phyloP scores from a whole-genome alignment of 257 asterid species.

The Lavandula angustifolia region DNA sequence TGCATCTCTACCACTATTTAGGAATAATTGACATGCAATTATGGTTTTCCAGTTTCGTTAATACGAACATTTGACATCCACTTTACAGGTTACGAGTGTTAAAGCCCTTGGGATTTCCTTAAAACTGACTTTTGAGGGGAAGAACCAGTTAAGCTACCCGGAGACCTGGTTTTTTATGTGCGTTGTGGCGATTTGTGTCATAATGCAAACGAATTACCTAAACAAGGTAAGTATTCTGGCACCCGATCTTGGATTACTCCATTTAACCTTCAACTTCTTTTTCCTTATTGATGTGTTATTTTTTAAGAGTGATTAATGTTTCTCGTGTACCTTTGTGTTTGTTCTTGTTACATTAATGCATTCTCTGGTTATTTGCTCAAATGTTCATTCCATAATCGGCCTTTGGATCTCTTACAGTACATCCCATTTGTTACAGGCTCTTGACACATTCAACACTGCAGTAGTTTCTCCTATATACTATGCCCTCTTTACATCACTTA shows the following conservation, averaged over 20 bases:
- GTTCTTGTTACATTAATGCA: not conserved
- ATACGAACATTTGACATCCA: constrained; percentile 21
- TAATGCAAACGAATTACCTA: constrained; percentile 90
- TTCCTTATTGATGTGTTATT: not conserved
- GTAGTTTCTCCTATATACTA: constrained; percentile 91
- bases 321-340: not conserved
- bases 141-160: constrained; percentile 68
- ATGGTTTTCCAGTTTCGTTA: constrained; percentile 18
- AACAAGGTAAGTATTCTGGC: constrained; percentile 62
- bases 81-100: constrained; percentile 83
- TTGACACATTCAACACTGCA: constrained; percentile 94
- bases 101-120: constrained; percentile 88
- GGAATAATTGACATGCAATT: not conserved
- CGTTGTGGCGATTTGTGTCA: constrained; percentile 70
- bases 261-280: not conserved
- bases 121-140: constrained; percentile 84
- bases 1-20: constrained; percentile 12
- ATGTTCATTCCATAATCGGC: not conserved
- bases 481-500: constrained; percentile 79
- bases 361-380: not conserved
- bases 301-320: not conserved
- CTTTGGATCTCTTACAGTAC: constrained; percentile 24
- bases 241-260: not conserved
- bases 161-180: constrained; percentile 81
- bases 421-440: constrained; percentile 61